Base-by-base conservation (phyloP, 2,329 filamentous ascomycete genomes). In the Plectosphaerella sp. region DNA sequence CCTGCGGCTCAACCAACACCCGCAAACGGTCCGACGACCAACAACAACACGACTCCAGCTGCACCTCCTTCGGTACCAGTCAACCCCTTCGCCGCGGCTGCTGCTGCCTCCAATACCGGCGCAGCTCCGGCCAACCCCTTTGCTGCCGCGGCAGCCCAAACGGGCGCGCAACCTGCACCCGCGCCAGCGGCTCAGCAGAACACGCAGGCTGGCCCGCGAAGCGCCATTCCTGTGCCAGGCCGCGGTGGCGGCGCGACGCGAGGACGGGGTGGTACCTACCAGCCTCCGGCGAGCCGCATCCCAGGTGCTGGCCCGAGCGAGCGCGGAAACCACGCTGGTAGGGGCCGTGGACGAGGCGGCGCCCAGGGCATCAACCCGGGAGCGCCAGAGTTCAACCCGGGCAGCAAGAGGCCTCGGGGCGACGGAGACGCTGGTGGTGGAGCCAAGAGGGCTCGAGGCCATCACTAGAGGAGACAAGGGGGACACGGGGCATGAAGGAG, bases 351-450 rank as follows among this genome's bases (percentile, higher is more conserved):
- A 15, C 59, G 71, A 41, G 71, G 71, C 22, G 68, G 72, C 37
- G 62, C 62, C 5, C 61, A 64, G 6, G 69, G 54, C 11, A 59
- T 84, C 59, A 84, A 80, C 57, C 73, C 76, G 1, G 68, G 67
- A 12, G 80, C 77, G 10, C 70, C 74, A 47, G 83, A 84, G 52
- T 78, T 82, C 58, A 80, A 82, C 42, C 76, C 78, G 9, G 79
- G 80, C 4, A 79, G 74, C 58, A 84, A 84, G 67, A 72, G 81
- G 25, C 74, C 78, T 14, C 71, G 81, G 50, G 79, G 82, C 47
- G 81, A 84, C 51, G 70, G 68, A 1, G 72, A 75, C 48, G 64
- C 57, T 20, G 71, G 69, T 4, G 71, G 65, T 16, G 72, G 72
- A 18, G 71, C 70, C 4, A 75, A 75, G 62, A 63, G 73, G 53